These are phyloP conservation scores for Aspergillus asperescens DNA, from an alignment of 495 filamentous ascomycete genomes.

Conservation along the genomic window DNA sequence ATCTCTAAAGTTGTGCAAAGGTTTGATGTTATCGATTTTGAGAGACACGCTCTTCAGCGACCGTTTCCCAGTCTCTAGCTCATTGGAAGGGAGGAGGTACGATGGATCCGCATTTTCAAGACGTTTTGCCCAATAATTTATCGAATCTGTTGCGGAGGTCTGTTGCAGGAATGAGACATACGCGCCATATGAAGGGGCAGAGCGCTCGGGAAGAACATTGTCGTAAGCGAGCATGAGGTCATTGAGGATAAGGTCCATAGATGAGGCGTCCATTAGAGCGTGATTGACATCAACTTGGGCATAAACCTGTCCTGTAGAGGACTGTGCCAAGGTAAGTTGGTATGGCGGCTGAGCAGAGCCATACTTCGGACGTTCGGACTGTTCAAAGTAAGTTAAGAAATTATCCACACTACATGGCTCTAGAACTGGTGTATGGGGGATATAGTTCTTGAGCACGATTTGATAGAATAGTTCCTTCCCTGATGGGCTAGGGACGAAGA, in stretches of 20 bases:
- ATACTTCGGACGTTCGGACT: background rate
- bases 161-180: slow-evolving; percentile 26
- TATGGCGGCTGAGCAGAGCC: slow-evolving; percentile 2
- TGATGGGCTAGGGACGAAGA: slow-evolving; percentile 5
- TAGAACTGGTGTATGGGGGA: background rate
- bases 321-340: slow-evolving; percentile 4
- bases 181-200: slow-evolving; percentile 10
- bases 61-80: background rate
- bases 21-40: background rate
- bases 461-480: slow-evolving; percentile 10
- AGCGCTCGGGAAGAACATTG: background rate
- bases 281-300: slow-evolving; percentile 11
- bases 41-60: background rate
- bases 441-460: slow-evolving; percentile 5
- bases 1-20: slow-evolving; percentile 3
- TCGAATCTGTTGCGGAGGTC: slow-evolving; percentile 4
- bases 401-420: background rate
- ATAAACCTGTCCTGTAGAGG: slow-evolving; percentile 1
- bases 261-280: slow-evolving; percentile 11
- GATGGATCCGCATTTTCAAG: slow-evolving; percentile 15
- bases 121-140: slow-evolving; percentile 10
- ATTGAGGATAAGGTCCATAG: slow-evolving; percentile 10
- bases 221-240: slow-evolving; percentile 8
- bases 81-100: background rate
- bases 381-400: background rate